Base-by-base conservation (phyloP, 306 rosid genomes). In the Lupinus albus region DNA sequence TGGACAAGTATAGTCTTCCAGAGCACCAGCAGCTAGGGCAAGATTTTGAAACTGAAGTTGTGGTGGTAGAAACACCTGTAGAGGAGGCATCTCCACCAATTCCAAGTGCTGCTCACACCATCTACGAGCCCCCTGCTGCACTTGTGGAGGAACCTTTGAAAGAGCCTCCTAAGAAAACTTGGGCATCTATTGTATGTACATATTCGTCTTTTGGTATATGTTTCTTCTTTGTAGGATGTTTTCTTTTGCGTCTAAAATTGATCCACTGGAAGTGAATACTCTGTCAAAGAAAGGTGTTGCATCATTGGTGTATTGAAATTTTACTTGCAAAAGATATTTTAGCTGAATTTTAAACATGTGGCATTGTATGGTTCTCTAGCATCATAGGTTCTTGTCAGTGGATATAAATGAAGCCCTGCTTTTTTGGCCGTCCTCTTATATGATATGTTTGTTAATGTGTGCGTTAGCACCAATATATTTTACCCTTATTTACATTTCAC, bases 101-200 rank as follows among this genome's bases (percentile, higher is more conserved):
- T 78, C 87, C 78, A 70, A 81, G 6, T 57, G 81, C 64, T 48
- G 82, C 61, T 17, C 81, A 88, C 38, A 62, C 76, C 10, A 63
- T 64, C 44, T 83, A 35, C 25, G 97, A 94, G 73, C 50, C 83
- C 32, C 84, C 82, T 21, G 80, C 69, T 35, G 61, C 75, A 62
- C 64, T 51, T 46, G 69, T 76, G 45, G 99, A 90, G 68, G 99
- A 94, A 66, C 84, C 82, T 2, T 73, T 70, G 30, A 95, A 85
- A 71, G 97, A 90, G 75, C 85, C 89, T 74, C 80, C 82, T 14
- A 90, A 82, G 86, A 90, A 82, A 78, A 88, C 96, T 64, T 90
- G 82, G 53, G 97, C 99, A 76, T 90, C 99, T 44, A 90, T 94
- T 67, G 99, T 94, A 90, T 47, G 96, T 67, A 39, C 67, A 53